These are phyloP conservation scores for Cyathus striatus DNA, from an alignment of 768 basidiomycete species.

Conservation along the genomic window DNA sequence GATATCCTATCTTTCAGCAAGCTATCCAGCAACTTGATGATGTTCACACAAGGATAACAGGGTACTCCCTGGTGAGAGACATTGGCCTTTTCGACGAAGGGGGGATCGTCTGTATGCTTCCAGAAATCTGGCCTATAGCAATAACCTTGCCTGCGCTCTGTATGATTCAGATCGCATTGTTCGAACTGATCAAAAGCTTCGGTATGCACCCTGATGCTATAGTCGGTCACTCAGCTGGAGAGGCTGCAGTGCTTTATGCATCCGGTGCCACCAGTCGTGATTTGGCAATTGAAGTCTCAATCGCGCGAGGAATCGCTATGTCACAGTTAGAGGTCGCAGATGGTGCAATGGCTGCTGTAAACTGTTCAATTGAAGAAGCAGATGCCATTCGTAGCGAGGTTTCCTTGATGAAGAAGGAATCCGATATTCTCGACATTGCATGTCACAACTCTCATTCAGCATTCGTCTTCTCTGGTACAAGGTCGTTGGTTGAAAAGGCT, in stretches of 20 bases:
- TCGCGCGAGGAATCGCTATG: constrained; percentile 29
- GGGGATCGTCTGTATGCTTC: constrained; percentile 6
- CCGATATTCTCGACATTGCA: constrained; percentile 27
- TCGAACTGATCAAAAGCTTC: constrained; percentile 30
- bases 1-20: constrained; percentile 28
- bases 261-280: constrained; percentile 28
- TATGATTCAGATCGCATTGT: constrained; percentile 41
- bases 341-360: constrained; percentile 40
- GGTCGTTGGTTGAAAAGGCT: constrained; percentile 18
- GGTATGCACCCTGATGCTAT: constrained; percentile 31
- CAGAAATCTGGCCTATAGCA: constrained; percentile 25
- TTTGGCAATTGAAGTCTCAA: constrained; percentile 33
- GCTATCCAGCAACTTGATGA: constrained; percentile 32
- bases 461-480: constrained; percentile 30
- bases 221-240: constrained; percentile 40
- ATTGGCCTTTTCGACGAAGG: constrained; percentile 28
- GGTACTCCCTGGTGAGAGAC: constrained; percentile 27
- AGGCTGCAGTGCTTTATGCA: constrained; percentile 33
- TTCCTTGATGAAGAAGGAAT: constrained; percentile 2
- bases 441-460: constrained; percentile 35
- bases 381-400: constrained; percentile 16
- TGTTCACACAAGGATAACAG: constrained; percentile 20
- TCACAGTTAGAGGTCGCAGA: constrained; percentile 10
- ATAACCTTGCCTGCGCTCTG: constrained; percentile 35
- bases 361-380: constrained; percentile 23